These are phyloP conservation scores for Silene coronaria DNA, from an alignment of 179 eudicot genomes.

Conservation along the genomic window DNA sequence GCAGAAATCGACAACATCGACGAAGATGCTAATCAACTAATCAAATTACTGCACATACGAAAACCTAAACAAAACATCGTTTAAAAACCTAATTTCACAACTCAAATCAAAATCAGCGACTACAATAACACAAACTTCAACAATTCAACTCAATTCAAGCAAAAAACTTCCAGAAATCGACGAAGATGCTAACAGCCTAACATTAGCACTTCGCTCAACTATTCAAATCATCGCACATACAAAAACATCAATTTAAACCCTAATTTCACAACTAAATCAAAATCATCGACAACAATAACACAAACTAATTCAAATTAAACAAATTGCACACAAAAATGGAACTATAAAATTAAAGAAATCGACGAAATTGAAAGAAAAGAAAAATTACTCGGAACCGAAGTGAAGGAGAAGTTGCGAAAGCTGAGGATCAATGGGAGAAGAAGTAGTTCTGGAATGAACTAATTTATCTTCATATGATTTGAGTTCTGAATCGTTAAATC, in stretches of 20 bases:
- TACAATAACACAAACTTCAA: not conserved
- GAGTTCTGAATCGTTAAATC: constrained; percentile 66
- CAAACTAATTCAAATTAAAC: not conserved
- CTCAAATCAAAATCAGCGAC: not conserved
- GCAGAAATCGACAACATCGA: too few species aligned
- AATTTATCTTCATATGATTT: constrained; percentile 63
- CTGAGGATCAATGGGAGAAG: constrained; percentile 59
- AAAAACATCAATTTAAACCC: not conserved
- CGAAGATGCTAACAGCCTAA: too few species aligned
- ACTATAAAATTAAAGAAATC: not conserved
- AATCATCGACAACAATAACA: not conserved
- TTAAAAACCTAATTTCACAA: not conserved
- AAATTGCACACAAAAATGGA: not conserved
- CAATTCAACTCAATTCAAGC: not conserved
- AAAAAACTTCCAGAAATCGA: not conserved
- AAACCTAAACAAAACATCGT: too few species aligned
- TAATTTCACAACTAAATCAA: not conserved
- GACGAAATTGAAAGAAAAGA: not conserved
- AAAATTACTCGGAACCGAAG: constrained; percentile 48
- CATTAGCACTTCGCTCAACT: too few species aligned
- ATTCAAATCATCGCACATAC: too few species aligned
- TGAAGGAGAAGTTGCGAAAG: constrained; percentile 59
- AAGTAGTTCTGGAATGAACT: constrained; percentile 23
- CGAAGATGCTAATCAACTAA: too few species aligned
- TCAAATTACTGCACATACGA: too few species aligned